These are phyloP conservation scores for Microcera coccophila DNA, from an alignment of 2,329 filamentous ascomycete species.

Conservation along the genomic window DNA sequence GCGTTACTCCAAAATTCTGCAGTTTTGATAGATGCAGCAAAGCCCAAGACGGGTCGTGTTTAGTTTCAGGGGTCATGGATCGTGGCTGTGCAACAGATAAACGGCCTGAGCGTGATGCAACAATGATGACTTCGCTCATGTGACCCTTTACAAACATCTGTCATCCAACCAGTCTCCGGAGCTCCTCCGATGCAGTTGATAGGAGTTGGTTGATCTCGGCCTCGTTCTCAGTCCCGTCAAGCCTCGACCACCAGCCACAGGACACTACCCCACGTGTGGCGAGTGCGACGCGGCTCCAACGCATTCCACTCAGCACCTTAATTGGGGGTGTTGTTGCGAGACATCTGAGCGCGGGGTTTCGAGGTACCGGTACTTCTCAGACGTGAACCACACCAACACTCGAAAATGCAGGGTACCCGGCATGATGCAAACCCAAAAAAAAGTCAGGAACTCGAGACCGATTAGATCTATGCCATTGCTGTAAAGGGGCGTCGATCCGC, in stretches of 20 bases:
- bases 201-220: background rate
- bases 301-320: background rate
- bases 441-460: background rate
- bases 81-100: background rate
- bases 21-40: too few relatives aligned
- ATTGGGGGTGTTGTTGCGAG: background rate
- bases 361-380: background rate
- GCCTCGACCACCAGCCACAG: background rate
- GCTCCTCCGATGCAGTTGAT: background rate
- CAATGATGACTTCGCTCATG: background rate
- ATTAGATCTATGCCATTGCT: background rate
- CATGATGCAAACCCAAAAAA: background rate
- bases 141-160: background rate
- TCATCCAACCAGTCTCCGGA: too few relatives aligned
- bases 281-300: background rate
- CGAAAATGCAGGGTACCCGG: background rate
- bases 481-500: too few relatives aligned
- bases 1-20: too few relatives aligned
- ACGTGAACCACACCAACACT: background rate
- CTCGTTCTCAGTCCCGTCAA: background rate
- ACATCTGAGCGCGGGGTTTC: background rate
- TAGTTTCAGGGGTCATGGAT: background rate
- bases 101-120: background rate
- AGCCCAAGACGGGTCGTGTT: background rate
- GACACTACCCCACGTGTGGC: background rate